Base-by-base conservation (phyloP, 257 asterid species). In the Plantago ovata region DNA sequence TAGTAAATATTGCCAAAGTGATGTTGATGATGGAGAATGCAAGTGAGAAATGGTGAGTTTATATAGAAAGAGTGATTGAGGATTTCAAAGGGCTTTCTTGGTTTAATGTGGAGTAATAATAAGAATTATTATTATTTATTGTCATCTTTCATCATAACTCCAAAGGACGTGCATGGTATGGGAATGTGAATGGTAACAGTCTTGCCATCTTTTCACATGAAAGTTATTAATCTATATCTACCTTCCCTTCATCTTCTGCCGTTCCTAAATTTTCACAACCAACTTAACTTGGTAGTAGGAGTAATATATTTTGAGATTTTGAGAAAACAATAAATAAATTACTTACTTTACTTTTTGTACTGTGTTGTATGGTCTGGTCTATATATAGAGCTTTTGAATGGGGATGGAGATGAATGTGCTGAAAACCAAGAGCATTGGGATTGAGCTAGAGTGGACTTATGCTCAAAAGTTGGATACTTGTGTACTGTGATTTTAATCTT, bases 1-100 rank as follows among this genome's bases (percentile, higher is more conserved):
- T 16, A 19, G 13, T 55, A 24, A 40, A 5, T 33, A 2, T 28
- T 3, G 6, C 3, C 6, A 28, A 28, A 28, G 6, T n/a, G 16
- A 19, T n/a, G n/a, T 28, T 52, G 43, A 9, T 52, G 57, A n/a
- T 42, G 63, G 7, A 21, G 8, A 19, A 42, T 49, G 46, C 42
- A 18, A 1, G 18, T 12, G 57, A 28, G 12, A 10, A 33, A 14
- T 5, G 13, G 20, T 16, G 60, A 16, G 38, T 68, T 47, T 69
- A 63, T 69, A 63, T 64, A n/a, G n/a, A n/a, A n/a, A 69, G 58
- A 38, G 62, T 10, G 9, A 10, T 20, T 1, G 13, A 48, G 65
- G 62, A 63, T 36, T 20, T 21, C 57, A 69, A 57, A 52, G 62
- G 66, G 69, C 47, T 7, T 3, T 48, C 18, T 16, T 38, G 54